Conservation (phyloP, 140 eudicot species). For the Anethum foeniculum region DNA sequence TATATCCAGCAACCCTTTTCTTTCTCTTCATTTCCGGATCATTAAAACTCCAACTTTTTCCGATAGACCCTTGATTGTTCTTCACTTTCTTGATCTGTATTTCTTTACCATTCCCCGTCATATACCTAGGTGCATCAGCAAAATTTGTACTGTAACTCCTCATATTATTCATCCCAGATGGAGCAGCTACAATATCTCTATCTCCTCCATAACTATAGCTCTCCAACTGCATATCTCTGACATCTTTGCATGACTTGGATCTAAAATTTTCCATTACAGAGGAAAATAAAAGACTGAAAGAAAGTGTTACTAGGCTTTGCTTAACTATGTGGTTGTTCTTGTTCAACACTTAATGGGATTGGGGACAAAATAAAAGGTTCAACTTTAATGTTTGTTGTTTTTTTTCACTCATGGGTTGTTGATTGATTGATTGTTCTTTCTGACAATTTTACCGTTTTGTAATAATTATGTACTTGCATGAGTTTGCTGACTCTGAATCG, state of each 20-base stretch:
- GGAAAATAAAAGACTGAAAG: not conserved
- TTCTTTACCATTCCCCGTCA: conserved; percentile 9
- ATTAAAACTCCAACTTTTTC: conserved; percentile 41
- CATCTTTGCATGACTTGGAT: conserved; percentile 58
- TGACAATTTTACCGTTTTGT: not conserved
- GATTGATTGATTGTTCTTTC: conserved; percentile 4
- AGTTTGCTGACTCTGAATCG: not conserved
- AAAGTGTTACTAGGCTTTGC: not conserved
- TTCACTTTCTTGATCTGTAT: conserved; percentile 21
- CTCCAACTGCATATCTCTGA: conserved; percentile 24
- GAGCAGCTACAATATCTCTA: conserved; percentile 6
- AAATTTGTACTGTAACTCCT: conserved; percentile 46
- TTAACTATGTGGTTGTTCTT: not conserved
- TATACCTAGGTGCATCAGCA: conserved; percentile 3
- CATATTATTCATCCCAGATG: conserved; percentile 40
- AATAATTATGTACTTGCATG: not conserved
- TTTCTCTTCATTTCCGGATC: conserved; percentile 76
- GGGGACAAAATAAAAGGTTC: not conserved
- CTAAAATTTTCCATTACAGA: conserved; percentile 48
- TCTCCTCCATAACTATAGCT: conserved; percentile 8
- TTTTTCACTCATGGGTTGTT: conserved; percentile 7
- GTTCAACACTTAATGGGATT: not conserved
- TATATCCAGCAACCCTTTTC: conserved; percentile 63
- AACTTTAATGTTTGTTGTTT: conserved; percentile 2
- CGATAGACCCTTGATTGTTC: conserved; percentile 16